phyloP scores from a whole-genome alignment of 1,284 basidiomycete genomes.

The Ustilago sp. region DNA sequence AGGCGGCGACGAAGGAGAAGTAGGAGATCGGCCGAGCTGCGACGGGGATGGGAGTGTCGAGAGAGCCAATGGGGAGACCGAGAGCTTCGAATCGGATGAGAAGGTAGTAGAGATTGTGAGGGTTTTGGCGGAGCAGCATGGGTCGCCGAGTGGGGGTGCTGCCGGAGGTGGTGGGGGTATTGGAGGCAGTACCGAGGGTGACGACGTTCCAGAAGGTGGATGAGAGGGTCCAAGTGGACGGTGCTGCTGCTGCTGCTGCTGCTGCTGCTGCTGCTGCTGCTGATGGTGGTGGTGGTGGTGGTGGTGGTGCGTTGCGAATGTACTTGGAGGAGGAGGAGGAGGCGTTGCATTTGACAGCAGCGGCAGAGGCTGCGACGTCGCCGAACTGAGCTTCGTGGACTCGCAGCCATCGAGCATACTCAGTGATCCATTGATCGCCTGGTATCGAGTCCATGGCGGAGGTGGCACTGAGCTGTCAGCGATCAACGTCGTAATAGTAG shows the following conservation, averaged over 20 bases:
- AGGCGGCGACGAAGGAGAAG: slow-evolving; percentile 49
- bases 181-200: slow-evolving; percentile 28
- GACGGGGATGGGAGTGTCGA: slow-evolving; percentile 76
- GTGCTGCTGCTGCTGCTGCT: neutral
- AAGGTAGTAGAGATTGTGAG: slow-evolving; percentile 86
- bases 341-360: slow-evolving; percentile 18
- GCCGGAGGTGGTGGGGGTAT: neutral
- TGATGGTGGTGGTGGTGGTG: neutral
- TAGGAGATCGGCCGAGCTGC: slow-evolving; percentile 74
- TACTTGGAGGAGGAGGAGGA: neutral
- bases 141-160: slow-evolving; percentile 21
- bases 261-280: neutral
- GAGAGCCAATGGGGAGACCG: slow-evolving; percentile 78
- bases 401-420: slow-evolving; percentile 58
- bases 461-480: neutral
- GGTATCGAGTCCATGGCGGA: slow-evolving; percentile 50
- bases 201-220: slow-evolving; percentile 47
- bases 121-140: slow-evolving; percentile 77
- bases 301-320: neutral
- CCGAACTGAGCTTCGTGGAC: slow-evolving; percentile 57
- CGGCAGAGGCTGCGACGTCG: slow-evolving; percentile 29
- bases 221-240: slow-evolving; percentile 7
- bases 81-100: slow-evolving; percentile 86
- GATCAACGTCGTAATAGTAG: too few relatives aligned
- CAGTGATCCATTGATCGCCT: slow-evolving; percentile 54